Evolutionary conservation across 2,329 filamentous ascomycete genomes (phyloP), one percentile per base, ranked within the genome.

Genomic region (Fusarium nygamai): DNA sequence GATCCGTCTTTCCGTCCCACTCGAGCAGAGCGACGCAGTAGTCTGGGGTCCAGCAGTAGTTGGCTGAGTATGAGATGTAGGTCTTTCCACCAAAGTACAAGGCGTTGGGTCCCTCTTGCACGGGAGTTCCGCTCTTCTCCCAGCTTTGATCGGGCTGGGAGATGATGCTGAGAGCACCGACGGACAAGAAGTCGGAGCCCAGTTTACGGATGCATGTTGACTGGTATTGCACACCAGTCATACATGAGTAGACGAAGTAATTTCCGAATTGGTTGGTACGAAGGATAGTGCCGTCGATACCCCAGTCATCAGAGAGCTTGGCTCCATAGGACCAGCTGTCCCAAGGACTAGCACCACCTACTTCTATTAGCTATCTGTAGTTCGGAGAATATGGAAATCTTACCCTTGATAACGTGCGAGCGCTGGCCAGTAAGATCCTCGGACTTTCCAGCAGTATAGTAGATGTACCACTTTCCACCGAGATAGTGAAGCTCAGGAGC

Each of bases 231-330:
- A 82, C 82, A 44, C 83, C 82, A 20, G 85, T 83, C 79, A 87
- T 85, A 76, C 87, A 89, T 3, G 86, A 90, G 80, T 85, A 89
- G 60, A 88, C 83, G 44, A 89, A 86, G 80, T 89, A 90, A 78
- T 87, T 86, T 27, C 81, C 82, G 65, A 78, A 82, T 36, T 81
- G 80, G 46, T 82, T 81, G 72, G 88, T 85, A 24, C 86, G 85
- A 1, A 90, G 81, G 62, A 89, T 82, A 1, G 87, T 86, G 17
- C 84, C 88, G 75, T 91, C 88, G 61, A 90, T 89, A 14, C 84
- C 83, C 86, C 87, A 90, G 60, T 84, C 84, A 24, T 76, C 81
- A 13, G 81, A 86, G 39, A 89, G 81, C 64, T 86, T 83, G 12
- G 83, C 85, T 14, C 82, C 83, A 71, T 89, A 90, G 7, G 82